Conservation (phyloP, 257 asterid genomes). For the Solanum chilense region DNA sequence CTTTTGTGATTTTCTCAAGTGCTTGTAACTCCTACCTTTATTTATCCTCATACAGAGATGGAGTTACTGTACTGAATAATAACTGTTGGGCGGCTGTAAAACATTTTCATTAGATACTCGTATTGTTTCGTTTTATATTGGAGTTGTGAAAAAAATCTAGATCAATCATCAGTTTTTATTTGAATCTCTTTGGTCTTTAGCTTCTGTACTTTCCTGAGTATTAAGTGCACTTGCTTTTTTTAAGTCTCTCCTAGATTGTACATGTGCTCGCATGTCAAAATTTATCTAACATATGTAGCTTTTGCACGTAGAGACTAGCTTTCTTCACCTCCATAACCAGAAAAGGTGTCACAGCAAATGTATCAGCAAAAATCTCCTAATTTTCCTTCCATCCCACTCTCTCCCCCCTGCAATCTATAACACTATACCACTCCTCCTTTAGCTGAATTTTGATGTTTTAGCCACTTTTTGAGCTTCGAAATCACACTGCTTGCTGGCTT, state of each 20-base stretch:
- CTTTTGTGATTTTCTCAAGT: not conserved
- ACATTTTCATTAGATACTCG: not conserved
- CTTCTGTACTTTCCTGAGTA: not conserved
- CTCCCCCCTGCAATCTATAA: slow-evolving; percentile 49
- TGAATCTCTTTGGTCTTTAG: not conserved
- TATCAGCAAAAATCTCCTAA: slow-evolving; percentile 51
- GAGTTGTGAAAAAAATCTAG: not conserved
- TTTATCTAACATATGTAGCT: not conserved
- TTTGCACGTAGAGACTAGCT: slow-evolving; percentile 7
- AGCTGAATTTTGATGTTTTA: slow-evolving; percentile 38
- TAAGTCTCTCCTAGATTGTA: not conserved
- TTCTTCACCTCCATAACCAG: slow-evolving; percentile 69
- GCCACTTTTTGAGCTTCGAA: slow-evolving; percentile 55
- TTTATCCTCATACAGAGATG: not conserved
- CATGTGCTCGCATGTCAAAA: not conserved
- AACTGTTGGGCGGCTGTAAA: not conserved
- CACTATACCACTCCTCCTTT: slow-evolving; percentile 53
- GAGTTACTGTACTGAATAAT: not conserved
- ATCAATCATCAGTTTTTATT: not conserved
- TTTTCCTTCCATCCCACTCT: slow-evolving; percentile 64
- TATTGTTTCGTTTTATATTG: not conserved
- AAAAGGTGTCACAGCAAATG: slow-evolving; percentile 36
- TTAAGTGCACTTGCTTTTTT: not conserved
- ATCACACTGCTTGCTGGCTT: slow-evolving; percentile 58
- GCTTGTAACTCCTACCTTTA: not conserved